phyloP scores from a whole-genome alignment of 2,329 filamentous ascomycete species.

The Aspergillus viridinutans region DNA sequence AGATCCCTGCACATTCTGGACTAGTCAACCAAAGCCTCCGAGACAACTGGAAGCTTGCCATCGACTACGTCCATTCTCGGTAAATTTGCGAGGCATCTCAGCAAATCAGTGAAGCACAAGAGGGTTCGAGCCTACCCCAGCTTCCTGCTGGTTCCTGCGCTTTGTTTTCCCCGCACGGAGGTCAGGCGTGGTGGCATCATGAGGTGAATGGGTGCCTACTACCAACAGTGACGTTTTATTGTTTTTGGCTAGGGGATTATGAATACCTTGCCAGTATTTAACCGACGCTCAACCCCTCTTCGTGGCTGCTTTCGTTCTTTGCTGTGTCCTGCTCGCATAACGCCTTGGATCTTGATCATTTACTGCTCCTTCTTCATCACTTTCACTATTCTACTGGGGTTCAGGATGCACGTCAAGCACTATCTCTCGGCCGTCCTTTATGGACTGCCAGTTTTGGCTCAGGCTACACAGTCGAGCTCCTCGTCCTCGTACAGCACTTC shows the following conservation, averaged over 20 bases:
- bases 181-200: constrained; percentile 14
- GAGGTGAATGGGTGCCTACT: constrained; percentile 8
- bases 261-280: constrained; percentile 13
- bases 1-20: background rate
- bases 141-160: constrained; percentile 9
- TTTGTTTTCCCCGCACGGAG: constrained; percentile 13
- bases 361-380: constrained; percentile 29
- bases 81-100: constrained; percentile 10
- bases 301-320: constrained; percentile 24
- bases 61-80: constrained; percentile 18
- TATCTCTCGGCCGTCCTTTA: constrained; percentile 31
- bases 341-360: constrained; percentile 23
- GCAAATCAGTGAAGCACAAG: constrained; percentile 14
- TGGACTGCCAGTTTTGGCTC: constrained; percentile 28
- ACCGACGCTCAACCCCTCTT: constrained; percentile 14
- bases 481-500: constrained; percentile 6
- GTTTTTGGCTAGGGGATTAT: constrained; percentile 10
- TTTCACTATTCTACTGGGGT: constrained; percentile 22
- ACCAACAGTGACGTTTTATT: constrained; percentile 2
- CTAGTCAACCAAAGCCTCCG: background rate
- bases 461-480: constrained; percentile 13
- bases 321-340: constrained; percentile 26
- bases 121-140: constrained; percentile 17
- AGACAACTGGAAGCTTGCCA: constrained; percentile 10
- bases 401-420: constrained; percentile 36